phyloP scores from a whole-genome alignment of 169 alveolate genomes.

The Cytauxzoon felis region DNA sequence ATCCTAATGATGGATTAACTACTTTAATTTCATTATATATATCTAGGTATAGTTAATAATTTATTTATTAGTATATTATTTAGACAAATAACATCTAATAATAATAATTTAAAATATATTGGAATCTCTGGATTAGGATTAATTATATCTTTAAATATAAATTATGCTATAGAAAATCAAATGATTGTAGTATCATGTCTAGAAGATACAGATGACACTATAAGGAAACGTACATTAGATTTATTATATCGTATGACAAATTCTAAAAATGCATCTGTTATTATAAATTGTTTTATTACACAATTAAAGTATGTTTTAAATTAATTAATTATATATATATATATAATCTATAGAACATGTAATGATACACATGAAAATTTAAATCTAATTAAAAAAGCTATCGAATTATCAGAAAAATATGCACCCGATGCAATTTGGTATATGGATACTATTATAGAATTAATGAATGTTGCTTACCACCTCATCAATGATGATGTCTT shows the following conservation, averaged over 20 bases:
- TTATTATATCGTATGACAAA: conserved; percentile 90
- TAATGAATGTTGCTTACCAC: conserved; percentile 34
- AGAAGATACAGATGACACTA: conserved; percentile 92
- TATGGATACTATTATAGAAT: conserved; percentile 31
- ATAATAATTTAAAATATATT: conserved; percentile 87
- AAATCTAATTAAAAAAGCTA: conserved; percentile 22
- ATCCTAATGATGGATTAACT: conserved; percentile 80
- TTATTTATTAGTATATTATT: conserved; percentile 61
- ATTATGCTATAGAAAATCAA: conserved; percentile 86
- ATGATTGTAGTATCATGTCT: conserved; percentile 87
- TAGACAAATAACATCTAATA: conserved; percentile 78
- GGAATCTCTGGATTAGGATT: conserved; percentile 87
- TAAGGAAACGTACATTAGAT: conserved; percentile 87
- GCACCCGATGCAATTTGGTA: conserved; percentile 55
- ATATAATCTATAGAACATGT: background rate
- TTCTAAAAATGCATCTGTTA: conserved; percentile 85
- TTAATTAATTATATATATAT: background rate
- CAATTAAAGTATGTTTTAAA: conserved; percentile 58
- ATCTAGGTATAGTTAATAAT: conserved; percentile 24
- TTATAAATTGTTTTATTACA: conserved; percentile 83
- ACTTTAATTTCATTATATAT: conserved; percentile 85
- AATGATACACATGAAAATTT: background rate
- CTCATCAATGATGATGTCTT: conserved; percentile 15
- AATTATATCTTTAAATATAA: conserved; percentile 84
- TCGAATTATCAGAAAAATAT: conserved; percentile 37